Conservation (phyloP, 2,329 filamentous ascomycete species). For the Fusarium phyllophilum region DNA sequence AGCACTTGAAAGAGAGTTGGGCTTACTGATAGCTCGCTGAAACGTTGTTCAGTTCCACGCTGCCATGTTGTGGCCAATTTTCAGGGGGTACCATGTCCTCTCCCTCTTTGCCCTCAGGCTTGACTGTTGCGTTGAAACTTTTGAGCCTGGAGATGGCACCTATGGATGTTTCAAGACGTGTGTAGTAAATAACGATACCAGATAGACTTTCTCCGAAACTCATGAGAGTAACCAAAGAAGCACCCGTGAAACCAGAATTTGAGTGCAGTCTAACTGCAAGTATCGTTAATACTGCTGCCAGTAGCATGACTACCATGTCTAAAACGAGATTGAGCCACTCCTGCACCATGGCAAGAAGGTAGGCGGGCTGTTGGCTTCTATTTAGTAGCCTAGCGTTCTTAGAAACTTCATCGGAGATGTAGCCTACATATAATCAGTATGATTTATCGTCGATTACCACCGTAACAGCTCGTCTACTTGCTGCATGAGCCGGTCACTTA, state of each 20-base stretch:
- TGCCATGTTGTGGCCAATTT: slow-evolving; percentile 47
- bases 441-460: background rate
- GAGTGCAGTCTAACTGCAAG: slow-evolving; percentile 56
- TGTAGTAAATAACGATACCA: slow-evolving; percentile 32
- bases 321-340: slow-evolving; percentile 65
- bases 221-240: slow-evolving; percentile 52
- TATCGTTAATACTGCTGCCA: slow-evolving; percentile 58
- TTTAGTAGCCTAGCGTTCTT: slow-evolving; percentile 62
- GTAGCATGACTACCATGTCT: slow-evolving; percentile 58
- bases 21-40: slow-evolving; percentile 48
- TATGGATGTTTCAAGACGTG: slow-evolving; percentile 37
- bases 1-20: slow-evolving; percentile 21
- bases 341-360: slow-evolving; percentile 67
- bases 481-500: slow-evolving; percentile 48
- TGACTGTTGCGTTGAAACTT: slow-evolving; percentile 35
- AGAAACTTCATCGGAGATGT: slow-evolving; percentile 38
- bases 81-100: slow-evolving; percentile 29
- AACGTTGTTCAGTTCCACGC: slow-evolving; percentile 44
- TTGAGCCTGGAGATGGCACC: slow-evolving; percentile 36
- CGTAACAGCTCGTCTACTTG: slow-evolving; percentile 20
- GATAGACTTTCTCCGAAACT: slow-evolving; percentile 43
- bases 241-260: slow-evolving; percentile 52
- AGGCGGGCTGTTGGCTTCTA: slow-evolving; percentile 65
- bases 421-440: background rate
- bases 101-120: slow-evolving; percentile 35